Conservation (phyloP, 2,329 filamentous ascomycete genomes). For the Colletotrichum sp. region DNA sequence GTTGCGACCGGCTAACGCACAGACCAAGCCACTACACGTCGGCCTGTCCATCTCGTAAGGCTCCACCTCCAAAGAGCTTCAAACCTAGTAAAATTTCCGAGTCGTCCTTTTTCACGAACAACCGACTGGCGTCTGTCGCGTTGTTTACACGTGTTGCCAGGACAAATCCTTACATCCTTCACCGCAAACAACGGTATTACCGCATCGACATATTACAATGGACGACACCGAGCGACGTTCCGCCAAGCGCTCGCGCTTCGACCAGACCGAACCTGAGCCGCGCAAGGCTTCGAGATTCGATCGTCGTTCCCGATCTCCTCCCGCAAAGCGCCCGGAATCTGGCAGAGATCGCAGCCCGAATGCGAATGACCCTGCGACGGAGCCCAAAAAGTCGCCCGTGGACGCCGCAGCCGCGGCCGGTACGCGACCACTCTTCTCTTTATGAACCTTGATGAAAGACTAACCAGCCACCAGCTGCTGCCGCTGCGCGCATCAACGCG, state of each 20-base stretch:
- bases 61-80: constrained; percentile 18
- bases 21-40: constrained; percentile 2
- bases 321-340: constrained; percentile 68
- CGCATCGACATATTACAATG: constrained; percentile 46
- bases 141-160: not conserved
- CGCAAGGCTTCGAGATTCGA: constrained; percentile 84
- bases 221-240: constrained; percentile 76
- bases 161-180: not conserved
- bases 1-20: not conserved
- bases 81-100: constrained; percentile 16
- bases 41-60: not conserved
- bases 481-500: constrained; percentile 86
- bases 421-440: constrained; percentile 41
- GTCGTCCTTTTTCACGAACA: not conserved
- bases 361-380: constrained; percentile 44
- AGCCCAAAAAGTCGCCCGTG: constrained; percentile 53
- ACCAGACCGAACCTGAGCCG: constrained; percentile 85
- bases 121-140: not conserved
- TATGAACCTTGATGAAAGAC: not conserved
- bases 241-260: constrained; percentile 89
- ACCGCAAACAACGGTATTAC: not conserved
- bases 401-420: constrained; percentile 82
- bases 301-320: constrained; percentile 86
- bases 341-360: constrained; percentile 84
- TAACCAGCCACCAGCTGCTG: constrained; percentile 68